Evolutionary conservation across 257 asterid genomes (phyloP).

Genomic region (Knoxia roxburghii): DNA sequence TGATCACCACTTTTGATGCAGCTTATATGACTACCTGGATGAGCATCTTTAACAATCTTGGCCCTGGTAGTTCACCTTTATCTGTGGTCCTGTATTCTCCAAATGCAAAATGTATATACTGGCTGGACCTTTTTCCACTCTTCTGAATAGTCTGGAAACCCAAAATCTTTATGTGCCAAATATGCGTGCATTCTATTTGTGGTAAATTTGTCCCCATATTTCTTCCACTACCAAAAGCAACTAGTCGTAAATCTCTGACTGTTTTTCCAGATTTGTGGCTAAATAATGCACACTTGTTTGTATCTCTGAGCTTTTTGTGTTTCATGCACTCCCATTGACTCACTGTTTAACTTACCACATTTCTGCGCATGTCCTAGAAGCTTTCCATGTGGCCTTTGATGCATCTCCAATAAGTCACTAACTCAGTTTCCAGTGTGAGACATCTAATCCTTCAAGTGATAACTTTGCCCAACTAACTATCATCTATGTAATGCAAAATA

Average conservation of each 20-base stretch:
- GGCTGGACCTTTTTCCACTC: not conserved
- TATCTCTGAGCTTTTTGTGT: not conserved
- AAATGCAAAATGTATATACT: not conserved
- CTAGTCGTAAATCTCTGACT: not conserved
- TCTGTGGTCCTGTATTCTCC: not conserved
- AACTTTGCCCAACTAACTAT: not conserved
- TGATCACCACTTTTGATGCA: not conserved
- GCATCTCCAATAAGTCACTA: not conserved
- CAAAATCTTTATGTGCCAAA: not conserved
- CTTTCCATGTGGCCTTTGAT: not conserved
- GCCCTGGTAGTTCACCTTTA: no score
- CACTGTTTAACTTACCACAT: no score
- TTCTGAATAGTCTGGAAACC: not conserved
- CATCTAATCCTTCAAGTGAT: slow-evolving; percentile 1
- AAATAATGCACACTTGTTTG: slow-evolving; percentile 7
- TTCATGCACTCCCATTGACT: not conserved
- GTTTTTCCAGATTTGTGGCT: not conserved
- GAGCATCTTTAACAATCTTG: not conserved
- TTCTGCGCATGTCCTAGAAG: not conserved
- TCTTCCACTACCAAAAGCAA: slow-evolving; percentile 5
- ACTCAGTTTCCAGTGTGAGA: not conserved
- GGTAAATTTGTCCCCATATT: not conserved
- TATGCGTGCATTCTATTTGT: not conserved
- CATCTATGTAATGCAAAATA: not conserved
- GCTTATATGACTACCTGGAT: not conserved